Percentiles rank a stretch among this genome's conserved stretches.
Conservation (phyloP, 352 stramenopile species). For the Discostella stelligera region DNA sequence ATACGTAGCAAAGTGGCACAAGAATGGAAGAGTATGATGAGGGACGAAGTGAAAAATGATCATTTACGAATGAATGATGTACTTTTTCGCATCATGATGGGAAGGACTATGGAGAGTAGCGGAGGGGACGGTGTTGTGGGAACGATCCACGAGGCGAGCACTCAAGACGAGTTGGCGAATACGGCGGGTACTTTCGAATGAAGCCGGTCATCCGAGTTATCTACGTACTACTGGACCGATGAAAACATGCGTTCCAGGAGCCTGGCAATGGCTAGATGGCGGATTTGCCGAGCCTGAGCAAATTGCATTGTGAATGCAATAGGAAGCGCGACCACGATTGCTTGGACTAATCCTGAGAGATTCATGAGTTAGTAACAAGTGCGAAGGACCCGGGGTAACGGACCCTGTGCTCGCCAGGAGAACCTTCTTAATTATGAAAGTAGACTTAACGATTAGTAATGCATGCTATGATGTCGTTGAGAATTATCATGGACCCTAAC, state of each 20-base stretch:
- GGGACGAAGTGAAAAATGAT: slow-evolving; percentile 31
- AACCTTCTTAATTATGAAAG: too few species aligned
- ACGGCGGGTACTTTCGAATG: slow-evolving; percentile 30
- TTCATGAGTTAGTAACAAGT: too few species aligned
- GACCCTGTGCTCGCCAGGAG: too few species aligned
- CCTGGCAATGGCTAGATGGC: too few species aligned
- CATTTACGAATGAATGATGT: slow-evolving; percentile 37
- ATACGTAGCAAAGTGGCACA: slow-evolving; percentile 53
- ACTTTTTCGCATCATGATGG: slow-evolving; percentile 38
- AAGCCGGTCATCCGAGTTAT: not conserved
- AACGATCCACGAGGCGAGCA: slow-evolving; percentile 7
- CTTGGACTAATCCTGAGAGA: too few species aligned
- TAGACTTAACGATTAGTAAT: too few species aligned
- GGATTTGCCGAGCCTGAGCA: too few species aligned
- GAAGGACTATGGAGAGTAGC: slow-evolving; percentile 31
- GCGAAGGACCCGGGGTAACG: too few species aligned
- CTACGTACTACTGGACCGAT: not conserved
- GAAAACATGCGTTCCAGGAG: not conserved
- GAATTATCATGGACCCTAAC: too few species aligned
- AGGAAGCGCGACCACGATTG: too few species aligned
- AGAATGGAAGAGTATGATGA: slow-evolving; percentile 62
- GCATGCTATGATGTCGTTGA: too few species aligned
- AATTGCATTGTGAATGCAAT: too few species aligned
- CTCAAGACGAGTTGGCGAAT: slow-evolving; percentile 11
- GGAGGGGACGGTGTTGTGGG: slow-evolving; percentile 10